These are phyloP conservation scores for Backusella luteola DNA, from an alignment of 192 early-diverging fungal genomes.

Conservation along the genomic window DNA sequence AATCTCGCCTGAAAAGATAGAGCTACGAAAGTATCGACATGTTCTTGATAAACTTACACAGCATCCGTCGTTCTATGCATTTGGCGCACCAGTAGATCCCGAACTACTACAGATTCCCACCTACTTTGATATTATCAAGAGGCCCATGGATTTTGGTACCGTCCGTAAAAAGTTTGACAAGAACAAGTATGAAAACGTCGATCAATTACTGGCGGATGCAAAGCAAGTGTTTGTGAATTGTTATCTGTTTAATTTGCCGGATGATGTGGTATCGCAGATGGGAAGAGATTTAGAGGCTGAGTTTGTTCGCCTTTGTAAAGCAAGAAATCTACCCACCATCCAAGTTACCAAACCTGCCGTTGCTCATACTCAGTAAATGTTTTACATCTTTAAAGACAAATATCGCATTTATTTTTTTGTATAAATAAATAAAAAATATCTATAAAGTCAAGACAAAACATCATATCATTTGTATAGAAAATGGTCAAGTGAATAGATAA, in stretches of 20 bases:
- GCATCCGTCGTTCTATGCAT: slow-evolving; percentile 49
- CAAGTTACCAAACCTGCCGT: background rate
- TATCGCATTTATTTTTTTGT: background rate
- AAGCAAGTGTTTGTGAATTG: slow-evolving; percentile 68
- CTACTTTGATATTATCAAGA: slow-evolving; percentile 63
- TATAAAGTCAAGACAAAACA: too few species aligned
- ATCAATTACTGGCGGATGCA: slow-evolving; percentile 59
- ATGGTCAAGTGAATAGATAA: too few species aligned
- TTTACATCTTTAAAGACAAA: background rate
- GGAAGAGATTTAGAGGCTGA: slow-evolving; percentile 49
- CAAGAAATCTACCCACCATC: slow-evolving; percentile 6
- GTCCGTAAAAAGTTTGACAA: slow-evolving; percentile 66
- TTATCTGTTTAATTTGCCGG: slow-evolving; percentile 61
- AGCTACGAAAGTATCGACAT: slow-evolving; percentile 29
- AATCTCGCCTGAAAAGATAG: background rate
- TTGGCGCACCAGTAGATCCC: slow-evolving; percentile 80
- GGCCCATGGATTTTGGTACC: slow-evolving; percentile 86
- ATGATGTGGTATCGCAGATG: slow-evolving; percentile 60
- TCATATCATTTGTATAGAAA: too few species aligned
- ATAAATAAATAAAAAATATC: background rate
- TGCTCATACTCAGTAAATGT: background rate
- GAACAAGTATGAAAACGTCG: slow-evolving; percentile 53
- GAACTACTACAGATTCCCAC: slow-evolving; percentile 60
- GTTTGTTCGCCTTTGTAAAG: slow-evolving; percentile 15
- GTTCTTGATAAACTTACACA: slow-evolving; percentile 25